Evolutionary conservation across 2,329 filamentous ascomycete species (phyloP).

Genomic region (Aspergillus sp.): DNA sequence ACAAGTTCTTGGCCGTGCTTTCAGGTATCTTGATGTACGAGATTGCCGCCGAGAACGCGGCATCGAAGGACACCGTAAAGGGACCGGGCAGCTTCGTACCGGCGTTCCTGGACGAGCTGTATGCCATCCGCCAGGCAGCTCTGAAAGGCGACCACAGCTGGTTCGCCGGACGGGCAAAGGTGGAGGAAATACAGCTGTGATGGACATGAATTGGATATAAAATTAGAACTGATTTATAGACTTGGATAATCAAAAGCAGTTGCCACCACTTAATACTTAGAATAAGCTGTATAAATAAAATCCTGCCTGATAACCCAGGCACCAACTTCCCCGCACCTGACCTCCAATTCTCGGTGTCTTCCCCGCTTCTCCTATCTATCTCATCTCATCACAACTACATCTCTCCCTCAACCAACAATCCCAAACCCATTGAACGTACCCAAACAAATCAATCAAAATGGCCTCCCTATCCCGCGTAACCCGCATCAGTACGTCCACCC

Average conservation of each 20-base stretch:
- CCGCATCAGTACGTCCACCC: constrained; percentile 31
- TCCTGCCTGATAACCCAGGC: background rate
- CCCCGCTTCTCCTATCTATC: background rate
- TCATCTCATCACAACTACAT: background rate
- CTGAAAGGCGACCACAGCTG: constrained; percentile 36
- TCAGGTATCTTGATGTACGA: constrained; percentile 78
- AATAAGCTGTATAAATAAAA: background rate
- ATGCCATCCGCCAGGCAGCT: constrained; percentile 42
- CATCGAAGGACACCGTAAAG: constrained; percentile 59
- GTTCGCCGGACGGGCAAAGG: constrained; percentile 40
- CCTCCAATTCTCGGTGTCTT: background rate
- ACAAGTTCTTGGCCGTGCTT: constrained; percentile 71
- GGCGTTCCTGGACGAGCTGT: constrained; percentile 75
- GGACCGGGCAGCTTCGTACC: constrained; percentile 88
- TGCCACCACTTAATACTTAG: background rate
- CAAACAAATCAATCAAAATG: constrained; percentile 15
- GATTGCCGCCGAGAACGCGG: constrained; percentile 71
- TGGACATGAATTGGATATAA: background rate
- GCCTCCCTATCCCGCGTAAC: constrained; percentile 22
- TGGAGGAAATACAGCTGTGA: constrained; percentile 35
- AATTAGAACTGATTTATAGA: background rate
- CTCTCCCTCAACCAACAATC: background rate
- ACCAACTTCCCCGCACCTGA: constrained; percentile 1
- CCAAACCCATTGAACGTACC: background rate
- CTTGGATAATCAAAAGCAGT: background rate